Percentiles rank a stretch among this genome's conserved stretches.
Evolutionary conservation across 108 stramenopile species (phyloP).

Genomic region (Chaetoceros muelleri): DNA sequence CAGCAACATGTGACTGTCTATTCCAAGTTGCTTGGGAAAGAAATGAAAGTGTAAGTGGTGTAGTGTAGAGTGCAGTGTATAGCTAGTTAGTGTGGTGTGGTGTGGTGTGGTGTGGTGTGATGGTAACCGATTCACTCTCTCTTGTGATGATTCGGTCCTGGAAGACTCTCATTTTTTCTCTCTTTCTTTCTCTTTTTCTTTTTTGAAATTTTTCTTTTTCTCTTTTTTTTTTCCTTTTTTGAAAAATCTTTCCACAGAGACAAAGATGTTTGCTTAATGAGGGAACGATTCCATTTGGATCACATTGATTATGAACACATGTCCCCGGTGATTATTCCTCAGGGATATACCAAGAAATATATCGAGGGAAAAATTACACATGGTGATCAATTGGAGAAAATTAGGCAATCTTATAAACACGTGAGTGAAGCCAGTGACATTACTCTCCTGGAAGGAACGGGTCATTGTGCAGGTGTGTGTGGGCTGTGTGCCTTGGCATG

Average conservation of each 20-base stretch:
- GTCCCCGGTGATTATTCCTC: slow-evolving; percentile 81
- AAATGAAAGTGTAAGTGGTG: slow-evolving; percentile 9
- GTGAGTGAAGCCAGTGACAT: slow-evolving; percentile 28
- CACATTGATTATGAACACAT: slow-evolving; percentile 68
- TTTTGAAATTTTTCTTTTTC: neutral
- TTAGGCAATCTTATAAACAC: slow-evolving; percentile 26
- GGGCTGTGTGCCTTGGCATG: too few species aligned
- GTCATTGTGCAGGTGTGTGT: slow-evolving; percentile 89
- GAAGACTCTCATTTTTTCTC: too few species aligned
- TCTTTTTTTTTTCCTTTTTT: neutral
- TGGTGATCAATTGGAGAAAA: slow-evolving; percentile 31
- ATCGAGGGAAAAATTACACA: slow-evolving; percentile 69
- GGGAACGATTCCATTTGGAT: slow-evolving; percentile 56
- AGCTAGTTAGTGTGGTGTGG: too few species aligned
- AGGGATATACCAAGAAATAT: slow-evolving; percentile 75
- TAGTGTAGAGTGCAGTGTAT: too few species aligned
- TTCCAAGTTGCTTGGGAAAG: slow-evolving; percentile 8
- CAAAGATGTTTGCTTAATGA: slow-evolving; percentile 76
- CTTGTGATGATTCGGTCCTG: too few species aligned
- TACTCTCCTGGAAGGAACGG: slow-evolving; percentile 88
- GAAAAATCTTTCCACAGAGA: slow-evolving; percentile 23
- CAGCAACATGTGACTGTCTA: slow-evolving; percentile 35
- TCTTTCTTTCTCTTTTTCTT: neutral
- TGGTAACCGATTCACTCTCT: too few species aligned
- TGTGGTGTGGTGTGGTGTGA: too few species aligned